Conservation (phyloP, 768 basidiomycete genomes). For the Dentipellis fragilis region DNA sequence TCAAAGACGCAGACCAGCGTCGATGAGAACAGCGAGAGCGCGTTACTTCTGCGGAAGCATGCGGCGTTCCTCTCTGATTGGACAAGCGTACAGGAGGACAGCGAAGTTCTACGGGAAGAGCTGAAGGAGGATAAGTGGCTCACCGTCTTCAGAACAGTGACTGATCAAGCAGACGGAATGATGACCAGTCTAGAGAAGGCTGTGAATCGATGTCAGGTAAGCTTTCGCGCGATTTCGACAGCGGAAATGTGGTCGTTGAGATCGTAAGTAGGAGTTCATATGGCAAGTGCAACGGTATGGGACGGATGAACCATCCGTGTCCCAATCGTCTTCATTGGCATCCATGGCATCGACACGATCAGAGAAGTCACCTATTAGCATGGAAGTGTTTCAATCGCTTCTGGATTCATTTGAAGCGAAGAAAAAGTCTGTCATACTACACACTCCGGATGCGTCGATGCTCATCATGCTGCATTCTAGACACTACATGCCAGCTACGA, state of each 20-base stretch:
- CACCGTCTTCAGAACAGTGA: constrained; percentile 86
- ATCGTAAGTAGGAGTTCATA: constrained; percentile 59
- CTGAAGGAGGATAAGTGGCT: constrained; percentile 97
- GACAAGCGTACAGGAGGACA: constrained; percentile 72
- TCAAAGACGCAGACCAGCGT: constrained; percentile 35
- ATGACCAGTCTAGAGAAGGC: constrained; percentile 94
- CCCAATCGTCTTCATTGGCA: constrained; percentile 26
- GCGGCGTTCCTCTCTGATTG: constrained; percentile 66
- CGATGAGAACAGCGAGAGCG: constrained; percentile 30
- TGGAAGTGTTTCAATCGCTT: constrained; percentile 57
- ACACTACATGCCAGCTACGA: constrained; percentile 91
- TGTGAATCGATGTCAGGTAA: constrained; percentile 78
- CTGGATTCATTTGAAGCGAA: constrained; percentile 77
- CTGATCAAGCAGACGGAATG: constrained; percentile 95
- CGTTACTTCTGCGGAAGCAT: constrained; percentile 62
- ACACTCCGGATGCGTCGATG: background rate
- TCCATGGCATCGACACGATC: constrained; percentile 22
- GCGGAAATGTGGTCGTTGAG: background rate
- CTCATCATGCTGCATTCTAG: constrained; percentile 27
- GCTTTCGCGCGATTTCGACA: constrained; percentile 15
- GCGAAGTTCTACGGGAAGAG: constrained; percentile 78
- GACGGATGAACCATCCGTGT: constrained; percentile 31
- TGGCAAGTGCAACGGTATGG: constrained; percentile 65
- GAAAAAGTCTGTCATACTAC: constrained; percentile 49
- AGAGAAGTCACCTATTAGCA: constrained; percentile 41